A percentile compares a stretch with the other conserved stretches of the same genome.
Conservation (phyloP, 106 monocot species). For the Platanthera guangdongensis region DNA sequence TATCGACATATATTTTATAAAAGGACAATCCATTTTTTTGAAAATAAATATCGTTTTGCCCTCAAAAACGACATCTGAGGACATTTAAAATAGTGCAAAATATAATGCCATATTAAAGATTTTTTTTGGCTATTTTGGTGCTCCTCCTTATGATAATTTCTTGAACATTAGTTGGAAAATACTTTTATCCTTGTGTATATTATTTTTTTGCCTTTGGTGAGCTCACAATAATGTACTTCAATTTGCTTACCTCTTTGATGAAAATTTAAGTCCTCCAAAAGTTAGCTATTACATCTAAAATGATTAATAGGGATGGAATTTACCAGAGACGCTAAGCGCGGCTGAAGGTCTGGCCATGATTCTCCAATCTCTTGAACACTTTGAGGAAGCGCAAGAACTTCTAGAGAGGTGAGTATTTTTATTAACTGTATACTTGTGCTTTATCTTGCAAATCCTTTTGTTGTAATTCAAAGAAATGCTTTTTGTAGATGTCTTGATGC, state of each 20-base stretch:
- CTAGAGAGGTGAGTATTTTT: slow-evolving; percentile 48
- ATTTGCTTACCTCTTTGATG: not conserved
- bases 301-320: slow-evolving; percentile 74
- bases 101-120: no score
- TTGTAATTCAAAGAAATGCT: slow-evolving; percentile 11
- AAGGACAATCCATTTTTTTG: no score
- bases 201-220: not conserved
- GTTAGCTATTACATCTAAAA: not conserved
- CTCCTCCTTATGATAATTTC: no score
- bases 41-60: no score
- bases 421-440: not conserved
- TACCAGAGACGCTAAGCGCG: slow-evolving; percentile 62
- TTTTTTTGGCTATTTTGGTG: no score
- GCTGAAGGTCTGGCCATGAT: slow-evolving; percentile 72
- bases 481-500: slow-evolving; percentile 53
- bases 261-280: not conserved
- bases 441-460: slow-evolving; percentile 1
- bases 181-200: no score
- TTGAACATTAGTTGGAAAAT: no score
- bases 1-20: no score
- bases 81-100: no score
- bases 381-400: slow-evolving; percentile 66
- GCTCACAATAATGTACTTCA: not conserved
- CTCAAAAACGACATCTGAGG: no score
- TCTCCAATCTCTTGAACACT: slow-evolving; percentile 59